These are phyloP conservation scores for Wickerhamomyces tratensis DNA, from an alignment of 805 yeast species.

Conservation along the genomic window DNA sequence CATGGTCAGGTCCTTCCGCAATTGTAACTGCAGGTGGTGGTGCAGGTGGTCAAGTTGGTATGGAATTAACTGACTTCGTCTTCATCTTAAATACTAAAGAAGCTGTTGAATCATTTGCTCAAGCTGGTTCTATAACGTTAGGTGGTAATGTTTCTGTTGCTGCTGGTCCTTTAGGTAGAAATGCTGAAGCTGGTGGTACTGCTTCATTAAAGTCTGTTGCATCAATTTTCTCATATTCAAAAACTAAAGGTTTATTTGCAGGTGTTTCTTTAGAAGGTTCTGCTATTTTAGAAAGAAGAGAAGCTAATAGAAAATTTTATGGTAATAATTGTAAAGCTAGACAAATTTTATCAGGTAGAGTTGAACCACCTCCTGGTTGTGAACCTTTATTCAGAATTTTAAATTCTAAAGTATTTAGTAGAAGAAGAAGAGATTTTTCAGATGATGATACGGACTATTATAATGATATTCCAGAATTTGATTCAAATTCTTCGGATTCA, in stretches of 20 bases:
- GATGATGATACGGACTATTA: slow-evolving; percentile 59
- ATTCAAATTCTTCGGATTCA: slow-evolving; percentile 13
- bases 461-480: slow-evolving; percentile 44
- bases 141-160: slow-evolving; percentile 95
- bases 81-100: slow-evolving; percentile 79
- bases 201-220: slow-evolving; percentile 84
- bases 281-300: slow-evolving; percentile 92
- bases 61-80: slow-evolving; percentile 93
- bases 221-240: slow-evolving; percentile 88
- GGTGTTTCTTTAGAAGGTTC: slow-evolving; percentile 98
- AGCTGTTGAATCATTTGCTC: slow-evolving; percentile 92
- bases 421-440: slow-evolving; percentile 33
- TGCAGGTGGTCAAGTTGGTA: slow-evolving; percentile 96
- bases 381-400: slow-evolving; percentile 81
- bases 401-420: slow-evolving; percentile 74
- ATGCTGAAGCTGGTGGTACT: slow-evolving; percentile 94
- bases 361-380: slow-evolving; percentile 89
- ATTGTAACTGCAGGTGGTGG: slow-evolving; percentile 97
- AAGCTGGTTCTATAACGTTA: slow-evolving; percentile 84
- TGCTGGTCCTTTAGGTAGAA: slow-evolving; percentile 96
- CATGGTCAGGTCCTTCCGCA: slow-evolving; percentile 98
- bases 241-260: slow-evolving; percentile 93
- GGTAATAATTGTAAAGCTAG: slow-evolving; percentile 87
- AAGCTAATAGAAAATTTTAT: slow-evolving; percentile 91
- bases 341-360: slow-evolving; percentile 71